phyloP scores from a whole-genome alignment of 495 filamentous ascomycete genomes.

The Daldinia childiae region DNA sequence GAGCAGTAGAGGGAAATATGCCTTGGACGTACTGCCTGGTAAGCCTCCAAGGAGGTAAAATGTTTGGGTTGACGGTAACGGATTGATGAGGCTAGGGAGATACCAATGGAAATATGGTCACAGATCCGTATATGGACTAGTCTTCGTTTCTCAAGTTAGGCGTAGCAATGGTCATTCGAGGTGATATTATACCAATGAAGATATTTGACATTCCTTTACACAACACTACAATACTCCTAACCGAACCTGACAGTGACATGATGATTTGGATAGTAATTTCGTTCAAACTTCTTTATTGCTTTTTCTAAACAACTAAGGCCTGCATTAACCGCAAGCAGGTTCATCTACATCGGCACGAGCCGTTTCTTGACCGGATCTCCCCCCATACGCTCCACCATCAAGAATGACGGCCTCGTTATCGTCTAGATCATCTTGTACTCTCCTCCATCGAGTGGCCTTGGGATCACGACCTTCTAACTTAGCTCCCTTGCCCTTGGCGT shows the following conservation, averaged over 20 bases:
- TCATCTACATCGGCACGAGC: constrained; percentile 45
- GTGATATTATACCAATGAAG: constrained; percentile 13
- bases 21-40: neutral
- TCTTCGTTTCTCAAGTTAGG: constrained; percentile 1
- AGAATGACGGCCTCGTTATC: constrained; percentile 94
- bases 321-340: constrained; percentile 44
- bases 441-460: constrained; percentile 73
- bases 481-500: constrained; percentile 57
- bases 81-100: constrained; percentile 16
- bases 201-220: constrained; percentile 20
- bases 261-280: neutral
- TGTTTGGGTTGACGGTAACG: constrained; percentile 3
- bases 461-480: constrained; percentile 51
- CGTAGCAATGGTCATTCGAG: neutral
- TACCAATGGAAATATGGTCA: constrained; percentile 16
- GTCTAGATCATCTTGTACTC: constrained; percentile 89
- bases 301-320: neutral
- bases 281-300: neutral
- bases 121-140: constrained; percentile 1
- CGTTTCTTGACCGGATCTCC: constrained; percentile 23
- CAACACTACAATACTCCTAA: neutral
- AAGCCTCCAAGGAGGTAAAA: constrained; percentile 1
- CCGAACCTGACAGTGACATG: neutral
- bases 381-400: constrained; percentile 80
- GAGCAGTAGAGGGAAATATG: constrained; percentile 6